phyloP scores from a whole-genome alignment of 768 basidiomycete species.

The Mycena vulgaris region DNA sequence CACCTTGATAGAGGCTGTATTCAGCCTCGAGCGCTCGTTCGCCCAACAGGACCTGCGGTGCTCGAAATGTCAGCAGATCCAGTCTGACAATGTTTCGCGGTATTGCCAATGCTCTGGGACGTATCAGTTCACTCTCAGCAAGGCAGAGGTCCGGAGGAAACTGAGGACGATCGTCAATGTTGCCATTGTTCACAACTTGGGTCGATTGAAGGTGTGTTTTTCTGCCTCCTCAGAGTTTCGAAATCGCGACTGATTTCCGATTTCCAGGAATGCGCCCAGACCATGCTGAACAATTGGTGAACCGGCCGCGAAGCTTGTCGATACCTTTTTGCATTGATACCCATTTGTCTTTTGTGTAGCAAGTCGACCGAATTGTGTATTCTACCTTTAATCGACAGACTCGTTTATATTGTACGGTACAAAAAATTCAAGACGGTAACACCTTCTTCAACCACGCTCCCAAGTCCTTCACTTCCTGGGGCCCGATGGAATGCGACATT shows the following conservation, averaged over 20 bases:
- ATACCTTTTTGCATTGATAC: slow-evolving; percentile 38
- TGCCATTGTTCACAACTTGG: slow-evolving; percentile 79
- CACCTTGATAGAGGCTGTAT: slow-evolving; percentile 83
- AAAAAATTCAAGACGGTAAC: slow-evolving; percentile 24
- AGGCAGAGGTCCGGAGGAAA: slow-evolving; percentile 79
- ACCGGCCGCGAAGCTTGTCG: neutral
- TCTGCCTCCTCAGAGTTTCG: neutral
- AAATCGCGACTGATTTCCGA: slow-evolving; percentile 10
- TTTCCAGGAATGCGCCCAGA: slow-evolving; percentile 62
- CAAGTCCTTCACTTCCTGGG: slow-evolving; percentile 39
- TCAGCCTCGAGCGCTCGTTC: slow-evolving; percentile 78
- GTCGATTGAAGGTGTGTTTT: slow-evolving; percentile 72
- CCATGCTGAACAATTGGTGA: slow-evolving; percentile 61
- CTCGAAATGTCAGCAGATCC: slow-evolving; percentile 91
- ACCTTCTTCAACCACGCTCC: slow-evolving; percentile 37
- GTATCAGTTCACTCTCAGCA: slow-evolving; percentile 81
- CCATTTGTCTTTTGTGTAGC: slow-evolving; percentile 16
- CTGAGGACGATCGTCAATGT: slow-evolving; percentile 89
- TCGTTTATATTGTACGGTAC: neutral
- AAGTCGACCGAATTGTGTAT: neutral
- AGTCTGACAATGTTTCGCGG: slow-evolving; percentile 87
- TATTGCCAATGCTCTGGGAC: slow-evolving; percentile 92
- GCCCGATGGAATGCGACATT: slow-evolving; percentile 33
- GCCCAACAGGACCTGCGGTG: slow-evolving; percentile 94
- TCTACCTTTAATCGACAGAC: neutral